Percentiles rank a stretch among this genome's conserved stretches.
These are phyloP conservation scores for Toxicodendron radicans DNA, from an alignment of 345 rosid genomes.

Conservation along the genomic window DNA sequence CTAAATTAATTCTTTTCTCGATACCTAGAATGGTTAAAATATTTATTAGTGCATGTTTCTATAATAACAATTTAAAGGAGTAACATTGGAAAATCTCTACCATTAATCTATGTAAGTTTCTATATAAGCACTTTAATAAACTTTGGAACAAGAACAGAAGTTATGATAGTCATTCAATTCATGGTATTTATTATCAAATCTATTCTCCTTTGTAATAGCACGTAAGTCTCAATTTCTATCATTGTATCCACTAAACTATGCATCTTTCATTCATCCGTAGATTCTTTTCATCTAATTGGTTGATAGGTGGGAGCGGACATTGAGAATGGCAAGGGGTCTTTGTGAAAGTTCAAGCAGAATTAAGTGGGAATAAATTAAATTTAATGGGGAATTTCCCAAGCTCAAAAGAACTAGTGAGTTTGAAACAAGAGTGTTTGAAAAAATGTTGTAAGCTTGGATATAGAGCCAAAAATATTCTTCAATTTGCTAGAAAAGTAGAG, in stretches of 20 bases:
- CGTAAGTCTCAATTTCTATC: slow-evolving; percentile 10
- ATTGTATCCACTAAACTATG: not conserved
- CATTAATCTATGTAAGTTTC: too few relatives aligned
- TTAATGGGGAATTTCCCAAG: slow-evolving; percentile 40
- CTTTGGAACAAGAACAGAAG: too few relatives aligned
- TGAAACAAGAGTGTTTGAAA: slow-evolving; percentile 20
- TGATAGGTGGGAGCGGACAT: slow-evolving; percentile 40
- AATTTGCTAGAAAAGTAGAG: slow-evolving; percentile 31
- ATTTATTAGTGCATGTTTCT: too few relatives aligned
- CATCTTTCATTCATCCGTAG: too few relatives aligned
- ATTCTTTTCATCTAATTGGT: too few relatives aligned
- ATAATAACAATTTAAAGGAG: too few relatives aligned
- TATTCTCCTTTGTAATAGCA: slow-evolving; percentile 45
- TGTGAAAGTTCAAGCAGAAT: slow-evolving; percentile 36
- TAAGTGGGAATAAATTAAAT: not conserved
- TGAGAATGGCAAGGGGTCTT: slow-evolving; percentile 46
- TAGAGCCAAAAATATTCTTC: slow-evolving; percentile 31
- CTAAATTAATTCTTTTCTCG: too few relatives aligned
- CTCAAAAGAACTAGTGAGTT: slow-evolving; percentile 37
- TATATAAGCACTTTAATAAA: too few relatives aligned
- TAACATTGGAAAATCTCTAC: too few relatives aligned
- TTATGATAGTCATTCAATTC: too few relatives aligned
- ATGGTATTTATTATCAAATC: slow-evolving; percentile 40
- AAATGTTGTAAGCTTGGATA: slow-evolving; percentile 45
- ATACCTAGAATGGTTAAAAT: too few relatives aligned